phyloP scores from a whole-genome alignment of 2,329 filamentous ascomycete genomes.

The Pyrenophora tritici-repentis region DNA sequence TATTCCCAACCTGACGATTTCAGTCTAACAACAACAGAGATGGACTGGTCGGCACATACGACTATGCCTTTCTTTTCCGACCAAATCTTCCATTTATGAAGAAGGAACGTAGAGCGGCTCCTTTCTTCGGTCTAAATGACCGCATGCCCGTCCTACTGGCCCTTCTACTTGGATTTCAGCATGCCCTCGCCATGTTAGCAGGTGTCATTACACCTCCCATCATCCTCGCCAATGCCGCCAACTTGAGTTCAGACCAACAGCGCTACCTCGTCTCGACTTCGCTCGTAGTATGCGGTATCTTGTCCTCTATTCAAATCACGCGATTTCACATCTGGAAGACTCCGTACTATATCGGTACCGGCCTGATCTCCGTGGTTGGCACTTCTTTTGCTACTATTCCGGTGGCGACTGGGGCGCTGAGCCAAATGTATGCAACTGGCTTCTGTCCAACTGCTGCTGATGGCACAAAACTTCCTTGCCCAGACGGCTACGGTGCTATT shows the following conservation, averaged over 20 bases:
- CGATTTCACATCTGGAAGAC: constrained; percentile 72
- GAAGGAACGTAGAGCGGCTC: constrained; percentile 62
- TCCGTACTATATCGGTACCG: constrained; percentile 68
- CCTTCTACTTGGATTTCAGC: constrained; percentile 76
- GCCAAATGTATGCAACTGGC: constrained; percentile 78
- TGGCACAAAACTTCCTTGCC: constrained; percentile 73
- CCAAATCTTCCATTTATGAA: constrained; percentile 83
- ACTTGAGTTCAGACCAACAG: constrained; percentile 63
- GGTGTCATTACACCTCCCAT: constrained; percentile 78
- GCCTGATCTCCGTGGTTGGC: constrained; percentile 78
- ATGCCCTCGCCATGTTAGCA: constrained; percentile 73
- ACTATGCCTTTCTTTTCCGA: constrained; percentile 87
- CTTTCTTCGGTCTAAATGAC: constrained; percentile 85
- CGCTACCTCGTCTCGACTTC: constrained; percentile 81
- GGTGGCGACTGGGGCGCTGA: constrained; percentile 71
- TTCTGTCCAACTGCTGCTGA: constrained; percentile 65
- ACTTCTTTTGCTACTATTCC: constrained; percentile 79
- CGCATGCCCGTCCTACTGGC: constrained; percentile 75
- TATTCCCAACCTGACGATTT: background rate
- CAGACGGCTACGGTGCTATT: constrained; percentile 75
- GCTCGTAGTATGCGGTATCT: constrained; percentile 76
- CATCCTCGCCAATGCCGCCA: constrained; percentile 69
- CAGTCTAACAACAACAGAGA: constrained; percentile 52
- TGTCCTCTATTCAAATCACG: constrained; percentile 78
- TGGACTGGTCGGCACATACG: constrained; percentile 82